These are phyloP conservation scores for Triticum dicoccoides DNA, from an alignment of 176 grass and related monocot species.

Conservation along the genomic window DNA sequence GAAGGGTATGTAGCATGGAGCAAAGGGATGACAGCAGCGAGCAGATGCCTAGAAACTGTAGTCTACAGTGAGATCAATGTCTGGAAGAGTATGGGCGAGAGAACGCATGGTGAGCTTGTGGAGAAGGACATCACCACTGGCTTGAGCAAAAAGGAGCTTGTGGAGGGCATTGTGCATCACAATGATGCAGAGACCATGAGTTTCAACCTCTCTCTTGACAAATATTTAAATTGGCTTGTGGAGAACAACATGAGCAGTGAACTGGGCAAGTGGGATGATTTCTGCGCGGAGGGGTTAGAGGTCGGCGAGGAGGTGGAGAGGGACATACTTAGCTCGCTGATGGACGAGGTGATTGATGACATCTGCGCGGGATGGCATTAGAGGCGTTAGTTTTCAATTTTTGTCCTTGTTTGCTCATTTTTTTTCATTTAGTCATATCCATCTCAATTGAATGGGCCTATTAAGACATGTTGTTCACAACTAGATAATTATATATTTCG, in stretches of 20 bases:
- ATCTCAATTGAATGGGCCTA: constrained; percentile 25
- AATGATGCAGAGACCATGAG: too few relatives aligned
- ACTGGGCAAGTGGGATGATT: constrained; percentile 72
- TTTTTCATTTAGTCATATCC: constrained; percentile 31
- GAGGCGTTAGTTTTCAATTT: constrained; percentile 42
- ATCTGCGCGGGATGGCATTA: constrained; percentile 29
- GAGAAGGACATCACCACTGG: constrained; percentile 74
- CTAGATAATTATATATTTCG: constrained; percentile 14
- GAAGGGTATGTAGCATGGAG: constrained; percentile 75
- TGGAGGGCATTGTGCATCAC: too few relatives aligned
- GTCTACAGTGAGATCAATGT: constrained; percentile 51
- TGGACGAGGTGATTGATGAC: constrained; percentile 72
- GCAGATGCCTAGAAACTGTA: constrained; percentile 31
- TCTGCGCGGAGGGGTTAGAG: constrained; percentile 57
- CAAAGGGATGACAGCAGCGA: constrained; percentile 47
- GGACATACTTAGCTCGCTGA: constrained; percentile 57
- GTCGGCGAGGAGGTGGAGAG: constrained; percentile 48
- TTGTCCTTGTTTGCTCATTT: constrained; percentile 20
- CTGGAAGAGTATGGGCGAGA: constrained; percentile 64
- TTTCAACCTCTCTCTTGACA: too few relatives aligned
- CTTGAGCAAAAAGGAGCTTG: constrained; percentile 26
- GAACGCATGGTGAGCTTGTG: constrained; percentile 56
- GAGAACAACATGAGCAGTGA: constrained; percentile 75
- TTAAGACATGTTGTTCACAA: constrained; percentile 3
- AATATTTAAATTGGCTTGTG: constrained; percentile 56